Conservation (phyloP, 108 stramenopile genomes). For the Fistulifera pelliculosa region DNA sequence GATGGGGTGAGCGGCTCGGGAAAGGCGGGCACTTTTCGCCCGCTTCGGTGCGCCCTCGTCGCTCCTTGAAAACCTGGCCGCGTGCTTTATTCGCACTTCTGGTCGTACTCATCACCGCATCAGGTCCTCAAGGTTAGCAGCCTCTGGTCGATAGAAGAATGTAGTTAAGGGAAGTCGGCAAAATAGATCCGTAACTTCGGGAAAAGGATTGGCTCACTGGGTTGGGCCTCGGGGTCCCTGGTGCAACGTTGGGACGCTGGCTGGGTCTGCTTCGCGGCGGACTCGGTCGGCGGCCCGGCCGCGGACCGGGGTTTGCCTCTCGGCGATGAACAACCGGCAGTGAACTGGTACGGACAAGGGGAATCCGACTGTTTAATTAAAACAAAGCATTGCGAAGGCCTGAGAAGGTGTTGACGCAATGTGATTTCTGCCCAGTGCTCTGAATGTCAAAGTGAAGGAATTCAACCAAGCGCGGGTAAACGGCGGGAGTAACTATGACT, state of each 20-base stretch:
- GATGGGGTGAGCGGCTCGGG: constrained; percentile 78
- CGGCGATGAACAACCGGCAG: constrained; percentile 74
- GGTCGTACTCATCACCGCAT: constrained; percentile 95
- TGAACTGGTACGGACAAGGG: constrained; percentile 80
- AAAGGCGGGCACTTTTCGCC: constrained; percentile 80
- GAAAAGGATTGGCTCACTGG: constrained; percentile 86
- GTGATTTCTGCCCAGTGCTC: constrained; percentile 85
- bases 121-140: constrained; percentile 96
- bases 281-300: constrained; percentile 42
- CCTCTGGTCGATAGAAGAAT: constrained; percentile 96
- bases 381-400: constrained; percentile 85
- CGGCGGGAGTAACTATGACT: constrained; percentile 94
- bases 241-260: constrained; percentile 48
- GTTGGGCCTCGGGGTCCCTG: constrained; percentile 69
- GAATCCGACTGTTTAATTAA: constrained; percentile 88
- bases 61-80: constrained; percentile 86
- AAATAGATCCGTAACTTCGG: constrained; percentile 86
- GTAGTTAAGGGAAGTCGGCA: constrained; percentile 88
- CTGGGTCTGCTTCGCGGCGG: constrained; percentile 64
- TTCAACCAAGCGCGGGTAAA: constrained; percentile 85
- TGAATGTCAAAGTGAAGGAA: constrained; percentile 87
- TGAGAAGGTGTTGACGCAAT: constrained; percentile 83
- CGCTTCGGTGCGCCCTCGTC: constrained; percentile 72
- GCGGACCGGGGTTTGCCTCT: constrained; percentile 35
- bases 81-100: constrained; percentile 77